phyloP scores from a whole-genome alignment of 495 filamentous ascomycete genomes.

The Pseudotulostoma volvatum region DNA sequence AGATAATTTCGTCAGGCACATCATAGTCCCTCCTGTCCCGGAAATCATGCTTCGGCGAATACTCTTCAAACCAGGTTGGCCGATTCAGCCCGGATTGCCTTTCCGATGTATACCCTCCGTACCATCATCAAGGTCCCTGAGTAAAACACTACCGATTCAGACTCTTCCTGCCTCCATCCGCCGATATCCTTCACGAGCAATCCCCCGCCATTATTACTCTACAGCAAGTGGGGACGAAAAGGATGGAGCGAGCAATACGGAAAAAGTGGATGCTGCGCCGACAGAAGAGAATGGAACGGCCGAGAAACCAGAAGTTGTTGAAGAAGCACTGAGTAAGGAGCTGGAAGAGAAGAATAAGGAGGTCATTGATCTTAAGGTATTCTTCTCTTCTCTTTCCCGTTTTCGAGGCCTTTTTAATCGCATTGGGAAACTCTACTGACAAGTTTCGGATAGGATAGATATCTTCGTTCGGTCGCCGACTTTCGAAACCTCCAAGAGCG shows the following conservation, averaged over 20 bases:
- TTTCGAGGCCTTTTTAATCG: background rate
- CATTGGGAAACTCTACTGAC: conserved; percentile 1
- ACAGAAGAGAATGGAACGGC: conserved; percentile 27
- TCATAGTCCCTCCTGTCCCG: background rate
- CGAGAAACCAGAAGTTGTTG: conserved; percentile 7
- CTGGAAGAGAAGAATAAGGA: conserved; percentile 76
- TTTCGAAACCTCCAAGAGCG: conserved; percentile 95
- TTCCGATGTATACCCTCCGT: conserved; percentile 6
- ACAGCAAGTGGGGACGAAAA: conserved; percentile 23
- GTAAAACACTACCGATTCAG: conserved; percentile 24
- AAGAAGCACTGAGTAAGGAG: conserved; percentile 41
- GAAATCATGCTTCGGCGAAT: conserved; percentile 29
- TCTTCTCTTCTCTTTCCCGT: conserved; percentile 3
- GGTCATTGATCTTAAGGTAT: conserved; percentile 71
- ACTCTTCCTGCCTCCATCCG: conserved; percentile 15
- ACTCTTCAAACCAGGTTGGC: conserved; percentile 28
- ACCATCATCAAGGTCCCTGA: conserved; percentile 20
- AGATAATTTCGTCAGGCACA: background rate
- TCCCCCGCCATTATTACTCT: conserved; percentile 24
- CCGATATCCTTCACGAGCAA: conserved; percentile 8
- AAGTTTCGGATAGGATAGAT: conserved; percentile 56
- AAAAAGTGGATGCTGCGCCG: conserved; percentile 16
- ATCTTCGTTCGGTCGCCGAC: conserved; percentile 80
- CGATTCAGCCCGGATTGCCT: conserved; percentile 20
- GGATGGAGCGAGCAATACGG: conserved; percentile 8